Evolutionary conservation across 2,329 filamentous ascomycete genomes (phyloP), one percentile per base, ranked within the genome.

Genomic region (Alternaria ethzedia): DNA sequence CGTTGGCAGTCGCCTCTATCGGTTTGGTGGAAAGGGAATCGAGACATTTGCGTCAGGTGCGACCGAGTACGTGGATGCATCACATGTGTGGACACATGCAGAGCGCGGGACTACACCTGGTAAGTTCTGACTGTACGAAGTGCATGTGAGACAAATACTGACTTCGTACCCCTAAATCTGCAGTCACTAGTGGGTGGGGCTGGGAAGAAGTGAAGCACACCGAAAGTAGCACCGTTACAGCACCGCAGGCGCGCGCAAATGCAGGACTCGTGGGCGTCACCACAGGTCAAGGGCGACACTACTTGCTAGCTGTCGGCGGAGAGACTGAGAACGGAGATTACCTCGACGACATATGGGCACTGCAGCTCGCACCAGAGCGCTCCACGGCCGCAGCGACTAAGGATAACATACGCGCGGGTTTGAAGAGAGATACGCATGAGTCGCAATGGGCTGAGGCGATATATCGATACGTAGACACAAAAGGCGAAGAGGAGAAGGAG

Each of bases 271-370:
- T 84, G 3, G 80, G 82, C 10, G 72, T 87, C 9, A 82, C 81
- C 0, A 86, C 85, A 0, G 86, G 85, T 10, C 83, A 84, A 63
- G 86, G 85, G 6, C 80, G 86, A 10, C 78, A 83, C 44, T 87
- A 86, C 68, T 79, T 88, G 1, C 74, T 87, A 3, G 83, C 85
- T 44, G 74, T 87, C 58, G 83, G 86, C 13, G 86, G 86, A 7
- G 78, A 80, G 17, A 64, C 66, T 12, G 72, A 75, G 26, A 65
- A 65, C 21, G 63, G 65, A n/a, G 71, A 67, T 9, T 72, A 70
- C 23, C 62, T 80, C 10, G 76, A 73, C 46, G 86, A 87, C 63
- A 79, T 87, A 4, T 87, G 85, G 85, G 80, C 84, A 1, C 80
- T 87, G 60, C 86, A 87, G 70, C 76, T 88, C 4, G 82, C 83